These are phyloP conservation scores for Tinospora cordifolia DNA, from an alignment of 164 flowering plant species.

Conservation along the genomic window DNA sequence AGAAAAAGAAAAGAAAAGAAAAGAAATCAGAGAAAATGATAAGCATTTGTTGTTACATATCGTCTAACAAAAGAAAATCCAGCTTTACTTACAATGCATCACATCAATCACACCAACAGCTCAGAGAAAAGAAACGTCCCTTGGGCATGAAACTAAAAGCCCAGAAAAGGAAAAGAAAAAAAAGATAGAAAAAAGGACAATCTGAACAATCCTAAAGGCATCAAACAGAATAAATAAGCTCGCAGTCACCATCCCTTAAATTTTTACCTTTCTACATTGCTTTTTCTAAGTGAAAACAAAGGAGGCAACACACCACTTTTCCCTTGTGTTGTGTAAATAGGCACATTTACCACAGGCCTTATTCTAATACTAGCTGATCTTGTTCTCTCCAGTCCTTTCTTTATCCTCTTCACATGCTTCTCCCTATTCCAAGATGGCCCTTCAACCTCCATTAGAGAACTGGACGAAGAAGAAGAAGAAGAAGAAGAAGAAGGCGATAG, in stretches of 20 bases:
- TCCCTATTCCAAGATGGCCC: conserved; percentile 28
- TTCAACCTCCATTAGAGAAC: conserved; percentile 23
- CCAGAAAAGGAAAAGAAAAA: background rate
- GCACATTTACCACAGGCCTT: conserved; percentile 75
- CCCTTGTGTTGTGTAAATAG: conserved; percentile 45
- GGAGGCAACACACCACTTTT: conserved; percentile 48
- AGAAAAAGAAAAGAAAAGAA: no score
- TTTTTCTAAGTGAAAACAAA: conserved; percentile 54
- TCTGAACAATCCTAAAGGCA: background rate
- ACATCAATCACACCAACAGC: background rate
- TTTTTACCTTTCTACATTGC: conserved; percentile 38
- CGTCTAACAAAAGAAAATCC: background rate
- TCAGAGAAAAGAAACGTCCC: background rate
- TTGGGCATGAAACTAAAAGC: background rate
- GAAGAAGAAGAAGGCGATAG: conserved; percentile 50
- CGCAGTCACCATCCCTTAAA: background rate
- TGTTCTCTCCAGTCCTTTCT: conserved; percentile 73
- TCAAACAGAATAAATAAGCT: background rate
- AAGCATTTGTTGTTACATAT: background rate
- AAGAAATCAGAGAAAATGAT: background rate
- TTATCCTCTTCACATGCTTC: conserved; percentile 53
- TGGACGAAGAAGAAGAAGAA: conserved; percentile 35
- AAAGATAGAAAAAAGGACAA: background rate
- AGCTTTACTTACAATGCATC: background rate
- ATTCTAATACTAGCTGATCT: conserved; percentile 70